phyloP scores from a whole-genome alignment of 1,284 basidiomycete genomes.

The Sutorius eximius region DNA sequence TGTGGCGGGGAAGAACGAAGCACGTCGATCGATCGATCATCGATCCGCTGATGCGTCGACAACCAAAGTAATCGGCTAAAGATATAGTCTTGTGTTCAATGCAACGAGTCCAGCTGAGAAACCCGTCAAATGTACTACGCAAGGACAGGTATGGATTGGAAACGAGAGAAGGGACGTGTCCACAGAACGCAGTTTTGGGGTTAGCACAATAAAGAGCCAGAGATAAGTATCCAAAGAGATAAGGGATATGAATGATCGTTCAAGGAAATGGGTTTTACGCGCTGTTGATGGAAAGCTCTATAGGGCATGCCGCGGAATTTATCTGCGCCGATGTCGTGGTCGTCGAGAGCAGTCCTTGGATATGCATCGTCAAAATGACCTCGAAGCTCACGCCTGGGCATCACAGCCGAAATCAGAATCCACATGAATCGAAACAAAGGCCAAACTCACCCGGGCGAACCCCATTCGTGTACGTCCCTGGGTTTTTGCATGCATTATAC shows the following conservation, averaged over 20 bases:
- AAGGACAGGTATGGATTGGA: background rate
- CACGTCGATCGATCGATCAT: background rate
- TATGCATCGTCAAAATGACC: constrained; percentile 66
- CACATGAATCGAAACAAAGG: background rate
- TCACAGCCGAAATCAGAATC: background rate
- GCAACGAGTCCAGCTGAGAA: constrained; percentile 7
- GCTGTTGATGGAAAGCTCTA: constrained; percentile 60
- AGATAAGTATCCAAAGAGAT: constrained; percentile 17
- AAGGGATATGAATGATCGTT: background rate
- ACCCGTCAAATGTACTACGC: background rate
- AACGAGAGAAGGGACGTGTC: constrained; percentile 7
- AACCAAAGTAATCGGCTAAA: background rate
- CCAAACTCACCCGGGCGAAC: constrained; percentile 58
- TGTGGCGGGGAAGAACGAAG: background rate
- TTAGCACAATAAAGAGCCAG: constrained; percentile 8
- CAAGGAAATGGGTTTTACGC: constrained; percentile 5
- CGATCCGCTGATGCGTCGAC: background rate
- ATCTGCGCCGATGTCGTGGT: constrained; percentile 58
- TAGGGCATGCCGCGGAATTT: constrained; percentile 68
- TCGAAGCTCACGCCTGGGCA: constrained; percentile 62
- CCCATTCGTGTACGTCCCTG: constrained; percentile 47
- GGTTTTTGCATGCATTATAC: constrained; percentile 78
- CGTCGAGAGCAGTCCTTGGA: constrained; percentile 63
- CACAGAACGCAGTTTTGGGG: constrained; percentile 6
- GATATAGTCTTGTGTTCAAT: background rate